phyloP scores from a whole-genome alignment of 2,329 filamentous ascomycete species.

The Epichloe gansuensis region DNA sequence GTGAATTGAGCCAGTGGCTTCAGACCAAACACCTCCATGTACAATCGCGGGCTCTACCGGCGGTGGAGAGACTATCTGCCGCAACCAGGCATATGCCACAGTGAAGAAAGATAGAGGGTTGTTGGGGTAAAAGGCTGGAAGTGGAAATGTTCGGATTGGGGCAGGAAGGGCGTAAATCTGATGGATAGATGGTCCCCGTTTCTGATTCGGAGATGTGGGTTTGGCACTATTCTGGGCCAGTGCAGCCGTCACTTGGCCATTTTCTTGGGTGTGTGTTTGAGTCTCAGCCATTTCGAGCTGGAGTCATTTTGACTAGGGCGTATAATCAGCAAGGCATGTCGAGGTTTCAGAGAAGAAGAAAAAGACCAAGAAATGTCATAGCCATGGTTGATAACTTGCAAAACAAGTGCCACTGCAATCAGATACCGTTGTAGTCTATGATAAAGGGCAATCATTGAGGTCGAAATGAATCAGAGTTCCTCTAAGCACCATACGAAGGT shows the following conservation, averaged over 20 bases:
- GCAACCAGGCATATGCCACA: slow-evolving; percentile 64
- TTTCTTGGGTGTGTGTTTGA: slow-evolving; percentile 13
- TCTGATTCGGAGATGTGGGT: slow-evolving; percentile 16
- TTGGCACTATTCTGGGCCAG: slow-evolving; percentile 7
- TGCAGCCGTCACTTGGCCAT: slow-evolving; percentile 8
- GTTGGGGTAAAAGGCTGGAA: slow-evolving; percentile 80
- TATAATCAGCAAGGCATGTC: not conserved
- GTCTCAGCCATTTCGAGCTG: slow-evolving; percentile 31
- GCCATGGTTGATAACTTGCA: not conserved
- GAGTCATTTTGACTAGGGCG: slow-evolving; percentile 34
- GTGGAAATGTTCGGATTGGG: slow-evolving; percentile 69
- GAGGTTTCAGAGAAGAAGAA: not conserved
- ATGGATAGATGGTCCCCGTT: slow-evolving; percentile 37
- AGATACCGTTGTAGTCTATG: slow-evolving; percentile 99
- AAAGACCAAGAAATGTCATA: not conserved
- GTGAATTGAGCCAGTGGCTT: slow-evolving; percentile 70
- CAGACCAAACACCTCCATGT: slow-evolving; percentile 70
- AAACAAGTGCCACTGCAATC: slow-evolving; percentile 38
- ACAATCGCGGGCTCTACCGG: slow-evolving; percentile 50
- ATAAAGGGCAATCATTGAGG: slow-evolving; percentile 49
- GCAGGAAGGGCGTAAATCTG: slow-evolving; percentile 73
- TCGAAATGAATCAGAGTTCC: slow-evolving; percentile 40
- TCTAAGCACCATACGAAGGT: slow-evolving; percentile 42
- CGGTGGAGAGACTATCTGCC: slow-evolving; percentile 57
- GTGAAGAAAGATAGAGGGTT: slow-evolving; percentile 84